These are phyloP conservation scores for Cercospora berteroae DNA, from an alignment of 2,329 filamentous ascomycete species.

Conservation along the genomic window DNA sequence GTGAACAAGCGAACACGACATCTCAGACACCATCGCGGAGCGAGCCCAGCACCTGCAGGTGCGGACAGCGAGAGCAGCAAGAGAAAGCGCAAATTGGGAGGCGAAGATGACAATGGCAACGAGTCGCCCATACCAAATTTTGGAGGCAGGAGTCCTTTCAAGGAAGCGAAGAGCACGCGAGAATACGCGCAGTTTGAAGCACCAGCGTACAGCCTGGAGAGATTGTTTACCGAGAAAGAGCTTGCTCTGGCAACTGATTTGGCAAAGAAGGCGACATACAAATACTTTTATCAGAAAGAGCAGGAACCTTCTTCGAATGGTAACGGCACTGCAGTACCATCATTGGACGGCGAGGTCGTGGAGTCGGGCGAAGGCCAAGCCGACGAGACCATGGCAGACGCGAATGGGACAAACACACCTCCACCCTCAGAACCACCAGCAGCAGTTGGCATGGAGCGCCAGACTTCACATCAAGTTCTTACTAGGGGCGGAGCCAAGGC, in stretches of 20 bases:
- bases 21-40: constrained; percentile 54
- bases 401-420: constrained; percentile 31
- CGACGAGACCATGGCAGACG: constrained; percentile 29
- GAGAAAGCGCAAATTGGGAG: constrained; percentile 57
- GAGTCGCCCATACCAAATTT: constrained; percentile 56
- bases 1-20: constrained; percentile 61
- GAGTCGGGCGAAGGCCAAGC: constrained; percentile 30
- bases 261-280: constrained; percentile 58
- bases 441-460: constrained; percentile 58
- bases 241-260: constrained; percentile 61
- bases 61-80: constrained; percentile 47
- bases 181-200: constrained; percentile 58
- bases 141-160: constrained; percentile 50
- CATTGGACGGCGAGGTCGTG: constrained; percentile 34
- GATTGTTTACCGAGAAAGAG: constrained; percentile 67
- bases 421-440: constrained; percentile 31
- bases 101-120: constrained; percentile 57
- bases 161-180: constrained; percentile 53
- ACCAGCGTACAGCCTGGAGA: constrained; percentile 59
- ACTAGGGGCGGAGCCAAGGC: constrained; percentile 48
- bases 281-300: constrained; percentile 54
- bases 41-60: constrained; percentile 29
- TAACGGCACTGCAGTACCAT: constrained; percentile 33
- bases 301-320: constrained; percentile 27
- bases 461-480: constrained; percentile 57